phyloP scores from a whole-genome alignment of 164 flowering plant genomes.

The Amborella trichopoda region DNA sequence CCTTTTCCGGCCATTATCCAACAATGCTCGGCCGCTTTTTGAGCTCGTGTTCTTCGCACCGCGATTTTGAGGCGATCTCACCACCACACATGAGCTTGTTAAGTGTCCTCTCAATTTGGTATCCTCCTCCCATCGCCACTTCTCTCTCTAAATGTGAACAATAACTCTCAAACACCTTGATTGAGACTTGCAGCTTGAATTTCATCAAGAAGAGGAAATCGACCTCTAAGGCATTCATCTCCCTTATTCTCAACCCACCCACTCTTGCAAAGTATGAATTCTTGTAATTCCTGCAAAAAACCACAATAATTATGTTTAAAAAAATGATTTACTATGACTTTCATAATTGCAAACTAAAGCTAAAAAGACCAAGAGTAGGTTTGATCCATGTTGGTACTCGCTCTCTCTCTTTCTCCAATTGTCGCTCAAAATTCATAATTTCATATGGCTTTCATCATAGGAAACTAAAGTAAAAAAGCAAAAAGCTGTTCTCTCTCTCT shows the following conservation, averaged over 20 bases:
- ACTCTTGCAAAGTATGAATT: constrained; percentile 81
- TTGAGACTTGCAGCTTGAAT: constrained; percentile 76
- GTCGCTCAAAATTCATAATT: too few species aligned
- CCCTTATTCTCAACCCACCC: constrained; percentile 67
- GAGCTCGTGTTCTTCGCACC: constrained; percentile 21
- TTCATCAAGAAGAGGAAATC: constrained; percentile 78
- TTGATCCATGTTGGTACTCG: too few species aligned
- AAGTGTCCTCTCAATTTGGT: constrained; percentile 70
- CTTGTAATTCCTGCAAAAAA: constrained; percentile 76
- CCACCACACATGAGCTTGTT: constrained; percentile 37
- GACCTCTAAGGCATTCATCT: constrained; percentile 64
- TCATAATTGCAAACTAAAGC: too few species aligned
- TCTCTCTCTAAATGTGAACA: constrained; percentile 86
- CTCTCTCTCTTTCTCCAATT: too few species aligned
- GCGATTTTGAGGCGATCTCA: constrained; percentile 43
- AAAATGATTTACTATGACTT: not conserved
- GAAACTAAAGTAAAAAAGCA: too few species aligned
- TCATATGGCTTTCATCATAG: too few species aligned
- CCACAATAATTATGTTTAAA: not conserved
- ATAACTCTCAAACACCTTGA: constrained; percentile 81
- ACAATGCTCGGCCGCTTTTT: constrained; percentile 23
- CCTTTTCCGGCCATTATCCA: too few species aligned
- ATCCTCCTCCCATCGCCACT: constrained; percentile 87
- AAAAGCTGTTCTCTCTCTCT: too few species aligned
- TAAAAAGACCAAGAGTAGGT: too few species aligned